Base-by-base conservation (phyloP, 1,139 yeast species). In the Kodamaea alishanica region DNA sequence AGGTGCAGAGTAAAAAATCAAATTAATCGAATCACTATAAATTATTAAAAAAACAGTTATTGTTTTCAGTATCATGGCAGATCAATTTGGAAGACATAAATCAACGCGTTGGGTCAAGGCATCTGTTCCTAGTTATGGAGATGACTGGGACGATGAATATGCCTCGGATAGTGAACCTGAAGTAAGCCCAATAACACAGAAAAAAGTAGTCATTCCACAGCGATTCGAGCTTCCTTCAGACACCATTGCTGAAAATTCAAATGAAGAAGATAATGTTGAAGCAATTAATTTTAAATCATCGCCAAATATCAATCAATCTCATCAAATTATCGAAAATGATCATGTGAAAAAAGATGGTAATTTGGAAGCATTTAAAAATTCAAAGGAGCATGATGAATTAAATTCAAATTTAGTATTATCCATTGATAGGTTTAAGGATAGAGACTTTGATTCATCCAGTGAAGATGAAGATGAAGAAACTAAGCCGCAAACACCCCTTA, bases 31-130 rank as follows among this genome's bases (percentile, higher is more conserved):
- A 15, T 15, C 20, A 15, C 20, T 15, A 15, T 4, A 15, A 15
- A 15, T 15, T 15, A 15, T 15, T 15, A n/a, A n/a, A n/a, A n/a
- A n/a, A n/a, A n/a, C n/a, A n/a, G n/a, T n/a, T 4, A 15, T 15
- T 15, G 20, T 15, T 15, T 15, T 15, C 20, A 15, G 2, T 22
- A 37, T n/a, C 40, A 69, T 67, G 74, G 46, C 65, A 6, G 77
- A 71, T 40, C 61, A 71, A 38, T 71, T 79, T 39, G 78, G 63
- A 26, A 72, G 84, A 54, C 77, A 75, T 52, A 73, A 73, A 47
- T 77, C 83, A n/a, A 70, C 79, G n/a, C 63, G 85, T 37, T 79
- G 84, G 84, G 79, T 67, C 2, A 75, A 75, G 45, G 81, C 80
- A 2, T 63, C 77, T 1, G 74, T 72, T 23, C 82, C 81, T 4